Conservation (phyloP, 2,329 filamentous ascomycete genomes). For the Monosporascus sp. region DNA sequence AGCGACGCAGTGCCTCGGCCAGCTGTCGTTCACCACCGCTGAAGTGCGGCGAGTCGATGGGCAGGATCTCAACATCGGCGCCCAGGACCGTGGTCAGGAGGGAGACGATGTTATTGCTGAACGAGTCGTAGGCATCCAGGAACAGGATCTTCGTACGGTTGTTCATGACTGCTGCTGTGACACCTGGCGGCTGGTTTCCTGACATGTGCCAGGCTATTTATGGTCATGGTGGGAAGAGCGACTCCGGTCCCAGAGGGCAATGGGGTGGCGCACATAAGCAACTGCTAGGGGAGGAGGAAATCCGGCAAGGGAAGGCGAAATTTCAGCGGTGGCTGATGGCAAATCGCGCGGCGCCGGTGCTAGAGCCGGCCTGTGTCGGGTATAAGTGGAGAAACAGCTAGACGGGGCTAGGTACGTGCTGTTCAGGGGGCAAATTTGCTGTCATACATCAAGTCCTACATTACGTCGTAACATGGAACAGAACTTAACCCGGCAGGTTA, state of each 20-base stretch:
- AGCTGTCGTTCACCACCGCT: constrained; percentile 27
- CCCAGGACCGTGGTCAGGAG: constrained; percentile 66
- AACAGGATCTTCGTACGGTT: constrained; percentile 62
- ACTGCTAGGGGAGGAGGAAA: no score
- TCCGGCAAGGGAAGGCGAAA: no score
- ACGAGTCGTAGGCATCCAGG: constrained; percentile 94
- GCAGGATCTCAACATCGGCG: constrained; percentile 64
- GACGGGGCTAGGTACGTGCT: background rate
- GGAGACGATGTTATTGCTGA: constrained; percentile 89
- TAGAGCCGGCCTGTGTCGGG: background rate
- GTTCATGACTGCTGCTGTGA: constrained; percentile 14
- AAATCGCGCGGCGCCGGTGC: background rate
- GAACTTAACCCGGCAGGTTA: no score
- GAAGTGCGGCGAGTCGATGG: constrained; percentile 60
- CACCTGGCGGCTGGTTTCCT: no score
- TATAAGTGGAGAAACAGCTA: background rate
- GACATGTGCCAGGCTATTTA: no score
- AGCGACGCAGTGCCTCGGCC: constrained; percentile 44
- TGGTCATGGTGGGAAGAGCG: no score
- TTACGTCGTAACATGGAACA: background rate
- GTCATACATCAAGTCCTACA: no score
- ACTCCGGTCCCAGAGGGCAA: no score
- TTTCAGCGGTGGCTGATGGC: no score
- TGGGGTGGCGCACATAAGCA: no score
- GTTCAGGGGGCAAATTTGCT: no score